These are phyloP conservation scores for Tylopilus felleus DNA, from an alignment of 768 basidiomycete genomes.

Conservation along the genomic window DNA sequence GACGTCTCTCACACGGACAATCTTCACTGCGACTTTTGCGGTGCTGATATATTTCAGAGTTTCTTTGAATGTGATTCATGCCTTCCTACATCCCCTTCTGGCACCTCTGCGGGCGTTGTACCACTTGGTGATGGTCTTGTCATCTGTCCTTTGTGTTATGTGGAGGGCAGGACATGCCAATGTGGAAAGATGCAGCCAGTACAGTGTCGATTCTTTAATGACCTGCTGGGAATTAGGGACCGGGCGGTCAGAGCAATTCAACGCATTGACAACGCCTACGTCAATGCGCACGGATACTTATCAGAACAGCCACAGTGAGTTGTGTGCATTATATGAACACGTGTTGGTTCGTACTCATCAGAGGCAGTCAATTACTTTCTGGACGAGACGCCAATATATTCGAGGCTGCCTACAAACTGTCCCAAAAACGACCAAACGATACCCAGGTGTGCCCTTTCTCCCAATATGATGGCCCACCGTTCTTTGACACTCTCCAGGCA, in stretches of 20 bases:
- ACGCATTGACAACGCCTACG: slow-evolving; percentile 10
- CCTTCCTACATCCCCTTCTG: slow-evolving; percentile 21
- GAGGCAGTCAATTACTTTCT: slow-evolving; percentile 23
- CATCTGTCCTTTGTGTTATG: slow-evolving; percentile 70
- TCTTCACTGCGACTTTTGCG: slow-evolving; percentile 74
- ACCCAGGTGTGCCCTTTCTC: slow-evolving; percentile 11
- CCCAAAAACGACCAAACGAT: slow-evolving; percentile 16
- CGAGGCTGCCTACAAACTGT: slow-evolving; percentile 30
- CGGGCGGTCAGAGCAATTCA: slow-evolving; percentile 32
- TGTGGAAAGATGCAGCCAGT: slow-evolving; percentile 60
- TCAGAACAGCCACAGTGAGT: slow-evolving; percentile 24
- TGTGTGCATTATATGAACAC: not conserved
- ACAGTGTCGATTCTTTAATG: slow-evolving; percentile 51
- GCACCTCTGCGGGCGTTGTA: slow-evolving; percentile 10
- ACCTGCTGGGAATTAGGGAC: slow-evolving; percentile 45
- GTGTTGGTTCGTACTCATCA: slow-evolving; percentile 7
- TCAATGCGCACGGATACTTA: slow-evolving; percentile 9
- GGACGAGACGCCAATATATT: slow-evolving; percentile 29
- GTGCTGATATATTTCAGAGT: slow-evolving; percentile 76
- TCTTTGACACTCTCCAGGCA: slow-evolving; percentile 7
- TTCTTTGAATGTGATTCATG: slow-evolving; percentile 70
- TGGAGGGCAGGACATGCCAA: slow-evolving; percentile 70
- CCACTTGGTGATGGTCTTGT: slow-evolving; percentile 43
- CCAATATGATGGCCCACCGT: not conserved
- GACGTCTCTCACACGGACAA: slow-evolving; percentile 21